These are phyloP conservation scores for Nicotiana sylvestris DNA, from an alignment of 257 asterid genomes.

Conservation along the genomic window DNA sequence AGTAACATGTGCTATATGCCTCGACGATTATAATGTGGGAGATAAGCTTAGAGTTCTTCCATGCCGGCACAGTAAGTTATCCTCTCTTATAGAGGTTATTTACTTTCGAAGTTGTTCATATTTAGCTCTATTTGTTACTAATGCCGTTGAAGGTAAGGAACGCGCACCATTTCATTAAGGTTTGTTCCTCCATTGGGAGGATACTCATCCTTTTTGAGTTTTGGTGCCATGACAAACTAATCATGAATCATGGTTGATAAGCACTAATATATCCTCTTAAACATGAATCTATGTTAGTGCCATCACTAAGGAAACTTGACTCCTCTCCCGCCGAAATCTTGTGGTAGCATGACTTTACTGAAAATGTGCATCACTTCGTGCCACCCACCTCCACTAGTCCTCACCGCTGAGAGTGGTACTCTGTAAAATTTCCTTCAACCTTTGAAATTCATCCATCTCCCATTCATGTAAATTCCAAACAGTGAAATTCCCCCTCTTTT, in stretches of 20 bases:
- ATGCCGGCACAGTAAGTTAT: constrained; percentile 72
- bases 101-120: not conserved
- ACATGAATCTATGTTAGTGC: not conserved
- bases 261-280: not conserved
- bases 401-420: not conserved
- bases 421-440: not conserved
- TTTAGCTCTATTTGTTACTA: not conserved
- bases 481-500: not conserved
- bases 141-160: not conserved
- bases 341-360: not conserved
- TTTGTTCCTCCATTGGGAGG: not conserved
- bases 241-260: not conserved
- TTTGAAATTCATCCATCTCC: not conserved
- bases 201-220: not conserved
- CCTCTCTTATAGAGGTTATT: constrained; percentile 10
- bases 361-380: not conserved
- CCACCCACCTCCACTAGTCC: not conserved
- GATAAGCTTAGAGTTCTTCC: constrained; percentile 81
- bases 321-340: not conserved
- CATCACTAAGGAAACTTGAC: not conserved
- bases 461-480: not conserved
- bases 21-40: constrained; percentile 78
- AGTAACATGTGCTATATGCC: constrained; percentile 77
- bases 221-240: not conserved
- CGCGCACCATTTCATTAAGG: not conserved